These are phyloP conservation scores for Plasmodium yoelii DNA, from an alignment of 169 alveolate species.

Conservation along the genomic window DNA sequence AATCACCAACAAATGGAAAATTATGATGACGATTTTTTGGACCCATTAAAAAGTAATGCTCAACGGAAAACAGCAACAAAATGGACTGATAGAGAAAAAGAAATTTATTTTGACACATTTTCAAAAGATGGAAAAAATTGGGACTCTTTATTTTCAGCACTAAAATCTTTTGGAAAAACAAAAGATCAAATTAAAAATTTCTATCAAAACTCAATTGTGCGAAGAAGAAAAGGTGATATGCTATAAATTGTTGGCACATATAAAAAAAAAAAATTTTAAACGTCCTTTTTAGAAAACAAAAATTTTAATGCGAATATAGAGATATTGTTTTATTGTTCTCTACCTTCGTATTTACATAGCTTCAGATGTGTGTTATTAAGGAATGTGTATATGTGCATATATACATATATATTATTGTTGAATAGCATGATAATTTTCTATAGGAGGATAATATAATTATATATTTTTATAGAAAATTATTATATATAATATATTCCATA, in stretches of 20 bases:
- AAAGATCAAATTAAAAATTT: constrained; percentile 79
- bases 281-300: no score
- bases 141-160: constrained; percentile 58
- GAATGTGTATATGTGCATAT: background rate
- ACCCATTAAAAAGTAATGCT: constrained; percentile 20
- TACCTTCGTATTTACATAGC: no score
- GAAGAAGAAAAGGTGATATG: constrained; percentile 20
- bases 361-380: no score
- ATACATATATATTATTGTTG: no score
- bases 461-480: background rate
- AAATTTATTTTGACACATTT: constrained; percentile 50
- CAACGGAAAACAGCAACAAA: constrained; percentile 69
- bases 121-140: constrained; percentile 77
- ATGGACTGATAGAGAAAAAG: constrained; percentile 79
- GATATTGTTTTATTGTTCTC: no score
- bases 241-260: background rate
- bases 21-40: constrained; percentile 21
- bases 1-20: constrained; percentile 22
- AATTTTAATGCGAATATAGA: no score
- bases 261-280: no score
- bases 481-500: no score
- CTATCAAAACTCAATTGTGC: constrained; percentile 73
- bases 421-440: no score
- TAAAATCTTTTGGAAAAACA: constrained; percentile 78
- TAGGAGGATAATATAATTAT: background rate